phyloP scores from a whole-genome alignment of 2,329 filamentous ascomycete genomes.

The Nothophaeocryptopus gaeumannii region DNA sequence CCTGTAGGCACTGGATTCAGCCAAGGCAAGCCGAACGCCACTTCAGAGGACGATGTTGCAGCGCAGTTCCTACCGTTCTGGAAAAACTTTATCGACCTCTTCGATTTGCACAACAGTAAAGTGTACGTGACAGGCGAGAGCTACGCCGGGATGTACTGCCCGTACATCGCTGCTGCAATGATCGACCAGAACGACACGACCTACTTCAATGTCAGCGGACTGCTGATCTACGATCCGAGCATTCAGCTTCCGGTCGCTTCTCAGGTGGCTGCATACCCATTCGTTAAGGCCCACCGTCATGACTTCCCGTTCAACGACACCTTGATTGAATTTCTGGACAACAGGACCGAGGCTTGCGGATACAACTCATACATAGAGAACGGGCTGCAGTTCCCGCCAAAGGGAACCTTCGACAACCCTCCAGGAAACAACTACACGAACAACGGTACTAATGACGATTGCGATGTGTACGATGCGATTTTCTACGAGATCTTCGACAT shows the following conservation, averaged over 20 bases:
- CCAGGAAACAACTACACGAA: slow-evolving; percentile 22
- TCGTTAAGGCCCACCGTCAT: slow-evolving; percentile 28
- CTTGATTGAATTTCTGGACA: slow-evolving; percentile 38
- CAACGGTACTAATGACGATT: slow-evolving; percentile 17
- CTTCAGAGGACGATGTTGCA: slow-evolving; percentile 41
- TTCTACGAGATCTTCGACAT: slow-evolving; percentile 20
- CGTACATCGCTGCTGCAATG: slow-evolving; percentile 35
- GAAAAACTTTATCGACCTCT: slow-evolving; percentile 52
- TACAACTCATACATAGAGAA: slow-evolving; percentile 50
- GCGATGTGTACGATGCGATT: slow-evolving; percentile 19
- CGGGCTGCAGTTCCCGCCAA: slow-evolving; percentile 38
- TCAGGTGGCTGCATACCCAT: slow-evolving; percentile 8
- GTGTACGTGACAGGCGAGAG: slow-evolving; percentile 38
- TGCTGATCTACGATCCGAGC: slow-evolving; percentile 38
- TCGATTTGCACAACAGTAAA: slow-evolving; percentile 48
- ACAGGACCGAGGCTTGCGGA: slow-evolving; percentile 36
- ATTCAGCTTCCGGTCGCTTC: slow-evolving; percentile 26
- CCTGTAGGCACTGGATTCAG: slow-evolving; percentile 50
- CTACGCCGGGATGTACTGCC: slow-evolving; percentile 28
- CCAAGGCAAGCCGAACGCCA: slow-evolving; percentile 43
- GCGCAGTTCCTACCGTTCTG: slow-evolving; percentile 45
- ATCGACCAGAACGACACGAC: slow-evolving; percentile 28
- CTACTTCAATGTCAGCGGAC: slow-evolving; percentile 35
- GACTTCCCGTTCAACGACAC: slow-evolving; percentile 45
- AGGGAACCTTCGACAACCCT: slow-evolving; percentile 23